Conservation (phyloP, 2,329 filamentous ascomycete species). For the Coniosporium tulheliwenetii region DNA sequence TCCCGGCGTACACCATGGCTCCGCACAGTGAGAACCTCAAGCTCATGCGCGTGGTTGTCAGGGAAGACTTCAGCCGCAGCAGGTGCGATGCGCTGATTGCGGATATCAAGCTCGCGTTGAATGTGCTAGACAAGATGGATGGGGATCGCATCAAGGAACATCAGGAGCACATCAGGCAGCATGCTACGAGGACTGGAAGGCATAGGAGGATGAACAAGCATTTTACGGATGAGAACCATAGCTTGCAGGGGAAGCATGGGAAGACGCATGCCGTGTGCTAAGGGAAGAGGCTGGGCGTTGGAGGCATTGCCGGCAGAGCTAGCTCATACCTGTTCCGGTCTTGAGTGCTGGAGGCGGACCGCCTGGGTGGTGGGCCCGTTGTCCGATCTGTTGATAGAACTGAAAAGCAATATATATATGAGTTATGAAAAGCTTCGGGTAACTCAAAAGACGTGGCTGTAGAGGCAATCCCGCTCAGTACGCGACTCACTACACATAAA, state of each 20-base stretch:
- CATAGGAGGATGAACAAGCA: slow-evolving; percentile 22
- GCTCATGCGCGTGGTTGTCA: slow-evolving; percentile 82
- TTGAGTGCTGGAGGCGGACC: no score
- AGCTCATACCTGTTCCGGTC: no score
- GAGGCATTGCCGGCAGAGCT: no score
- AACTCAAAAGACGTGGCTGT: no score
- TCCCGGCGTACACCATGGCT: slow-evolving; percentile 95
- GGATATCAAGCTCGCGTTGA: slow-evolving; percentile 65
- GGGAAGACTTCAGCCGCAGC: slow-evolving; percentile 77
- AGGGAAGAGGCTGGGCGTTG: not conserved
- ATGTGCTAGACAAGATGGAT: slow-evolving; percentile 60
- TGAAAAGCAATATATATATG: no score
- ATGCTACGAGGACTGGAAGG: slow-evolving; percentile 9
- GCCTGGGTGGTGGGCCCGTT: no score
- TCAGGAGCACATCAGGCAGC: slow-evolving; percentile 28
- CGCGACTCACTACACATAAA: no score
- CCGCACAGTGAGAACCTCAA: slow-evolving; percentile 71
- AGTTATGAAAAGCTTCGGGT: no score
- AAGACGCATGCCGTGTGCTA: slow-evolving; percentile 85
- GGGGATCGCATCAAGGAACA: slow-evolving; percentile 53
- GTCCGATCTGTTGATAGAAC: no score
- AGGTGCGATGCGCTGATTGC: slow-evolving; percentile 63
- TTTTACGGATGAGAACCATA: slow-evolving; percentile 64
- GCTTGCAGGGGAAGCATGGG: slow-evolving; percentile 73
- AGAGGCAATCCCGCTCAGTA: no score